A percentile compares a stretch with the other conserved stretches of the same genome.
phyloP scores from a whole-genome alignment of 2,329 filamentous ascomycete genomes.

The Trichoderma oligosporum region DNA sequence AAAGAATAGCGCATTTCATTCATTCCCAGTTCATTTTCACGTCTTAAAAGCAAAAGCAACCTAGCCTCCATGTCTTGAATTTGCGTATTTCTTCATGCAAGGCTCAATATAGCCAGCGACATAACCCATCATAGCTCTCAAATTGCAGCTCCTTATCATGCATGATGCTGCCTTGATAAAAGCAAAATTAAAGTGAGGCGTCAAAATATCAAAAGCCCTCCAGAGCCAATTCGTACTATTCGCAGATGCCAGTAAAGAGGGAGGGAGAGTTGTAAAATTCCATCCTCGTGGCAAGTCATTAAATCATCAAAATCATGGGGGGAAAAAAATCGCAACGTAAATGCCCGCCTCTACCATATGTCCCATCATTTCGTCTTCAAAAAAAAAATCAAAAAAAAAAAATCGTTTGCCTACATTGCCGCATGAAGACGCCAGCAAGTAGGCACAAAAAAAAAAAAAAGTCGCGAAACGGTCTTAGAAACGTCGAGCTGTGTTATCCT shows the following conservation, averaged over 20 bases:
- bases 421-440: background rate
- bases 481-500: background rate
- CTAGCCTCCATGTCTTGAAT: background rate
- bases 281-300: background rate
- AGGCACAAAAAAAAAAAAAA: background rate
- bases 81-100: constrained; percentile 6
- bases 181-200: constrained; percentile 4
- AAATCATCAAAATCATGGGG: constrained; percentile 15
- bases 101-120: background rate
- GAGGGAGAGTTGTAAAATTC: background rate
- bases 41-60: constrained; percentile 5
- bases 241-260: background rate
- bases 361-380: constrained; percentile 15
- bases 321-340: constrained; percentile 3
- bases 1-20: background rate
- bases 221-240: background rate
- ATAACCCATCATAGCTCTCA: background rate
- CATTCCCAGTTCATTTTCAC: background rate
- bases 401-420: too few relatives aligned
- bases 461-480: background rate
- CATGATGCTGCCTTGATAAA: background rate
- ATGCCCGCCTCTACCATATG: background rate
- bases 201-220: background rate
- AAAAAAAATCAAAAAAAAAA: background rate
- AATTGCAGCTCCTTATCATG: background rate